A percentile compares a stretch with the other conserved stretches of the same genome.
Conservation (phyloP, 768 basidiomycete genomes). For the Boletus edulis region DNA sequence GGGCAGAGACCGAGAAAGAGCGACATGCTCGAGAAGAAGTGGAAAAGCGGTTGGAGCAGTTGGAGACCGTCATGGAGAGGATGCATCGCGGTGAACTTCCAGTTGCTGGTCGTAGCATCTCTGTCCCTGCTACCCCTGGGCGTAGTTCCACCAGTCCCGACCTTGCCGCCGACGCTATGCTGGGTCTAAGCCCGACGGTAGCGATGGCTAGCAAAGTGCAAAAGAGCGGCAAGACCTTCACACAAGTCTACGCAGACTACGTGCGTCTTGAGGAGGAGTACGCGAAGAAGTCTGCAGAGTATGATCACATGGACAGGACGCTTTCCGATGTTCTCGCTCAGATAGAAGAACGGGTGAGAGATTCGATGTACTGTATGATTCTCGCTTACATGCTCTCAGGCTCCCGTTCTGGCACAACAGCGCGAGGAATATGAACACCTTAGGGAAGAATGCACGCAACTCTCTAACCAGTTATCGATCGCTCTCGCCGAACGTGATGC, state of each 20-base stretch:
- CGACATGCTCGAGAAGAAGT: conserved; percentile 62
- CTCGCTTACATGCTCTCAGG: conserved; percentile 43
- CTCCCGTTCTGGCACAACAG: conserved; percentile 88
- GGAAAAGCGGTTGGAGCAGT: conserved; percentile 67
- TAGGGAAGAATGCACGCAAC: conserved; percentile 73
- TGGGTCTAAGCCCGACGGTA: conserved; percentile 83
- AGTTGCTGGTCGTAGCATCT: conserved; percentile 43
- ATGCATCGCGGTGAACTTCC: conserved; percentile 75
- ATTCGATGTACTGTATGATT: neutral
- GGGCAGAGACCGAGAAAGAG: conserved; percentile 73
- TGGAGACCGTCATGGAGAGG: conserved; percentile 69
- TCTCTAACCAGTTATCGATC: conserved; percentile 75
- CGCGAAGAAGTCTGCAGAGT: conserved; percentile 75
- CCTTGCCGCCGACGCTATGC: conserved; percentile 50
- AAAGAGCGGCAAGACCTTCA: conserved; percentile 84
- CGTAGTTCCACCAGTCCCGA: conserved; percentile 42
- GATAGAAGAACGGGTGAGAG: conserved; percentile 79
- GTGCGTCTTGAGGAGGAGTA: conserved; percentile 83
- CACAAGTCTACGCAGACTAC: conserved; percentile 91
- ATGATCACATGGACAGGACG: conserved; percentile 79
- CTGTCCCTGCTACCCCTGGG: conserved; percentile 38
- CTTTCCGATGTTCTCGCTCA: conserved; percentile 79
- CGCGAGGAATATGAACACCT: conserved; percentile 85
- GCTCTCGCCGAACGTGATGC: conserved; percentile 75
- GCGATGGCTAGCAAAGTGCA: conserved; percentile 81